A percentile compares a stretch with the other conserved stretches of the same genome.
Evolutionary conservation across 148 eudicot species (phyloP).

Genomic region (Vaccinium corymbosum): DNA sequence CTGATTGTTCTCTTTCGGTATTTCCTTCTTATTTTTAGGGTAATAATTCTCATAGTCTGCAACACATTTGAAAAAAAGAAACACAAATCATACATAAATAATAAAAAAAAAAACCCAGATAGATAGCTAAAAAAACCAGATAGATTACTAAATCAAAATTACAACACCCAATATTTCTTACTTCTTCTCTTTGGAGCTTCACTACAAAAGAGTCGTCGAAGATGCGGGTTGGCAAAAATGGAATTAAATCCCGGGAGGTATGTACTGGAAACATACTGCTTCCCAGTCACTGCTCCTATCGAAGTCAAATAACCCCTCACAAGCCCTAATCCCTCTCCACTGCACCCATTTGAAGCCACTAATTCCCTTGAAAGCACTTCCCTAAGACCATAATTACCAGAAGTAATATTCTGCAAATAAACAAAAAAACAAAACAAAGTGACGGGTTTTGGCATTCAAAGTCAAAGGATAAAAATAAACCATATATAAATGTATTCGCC

Average conservation of each 20-base stretch:
- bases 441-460: no score
- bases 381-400: conserved; percentile 5
- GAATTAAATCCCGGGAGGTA: conserved; percentile 13
- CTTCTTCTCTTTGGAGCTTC: conserved; percentile 42
- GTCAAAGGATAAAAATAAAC: neutral
- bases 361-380: neutral
- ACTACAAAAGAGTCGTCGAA: conserved; percentile 35
- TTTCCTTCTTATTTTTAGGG: conserved; percentile 40
- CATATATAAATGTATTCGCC: neutral
- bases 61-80: conserved; percentile 4
- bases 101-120: neutral
- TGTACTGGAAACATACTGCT: neutral
- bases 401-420: neutral
- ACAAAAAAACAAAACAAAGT: neutral
- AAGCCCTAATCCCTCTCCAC: conserved; percentile 17
- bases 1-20: conserved; percentile 36
- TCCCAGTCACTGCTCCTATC: conserved; percentile 16
- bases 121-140: neutral
- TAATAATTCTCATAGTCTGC: conserved; percentile 50
- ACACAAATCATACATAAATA: neutral
- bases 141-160: neutral
- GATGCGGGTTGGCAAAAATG: conserved; percentile 18
- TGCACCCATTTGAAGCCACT: conserved; percentile 12
- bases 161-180: conserved; percentile 16
- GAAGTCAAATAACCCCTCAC: conserved; percentile 27